Conservation (phyloP, 805 yeast species). For the Myxozyma lipomycoides region DNA sequence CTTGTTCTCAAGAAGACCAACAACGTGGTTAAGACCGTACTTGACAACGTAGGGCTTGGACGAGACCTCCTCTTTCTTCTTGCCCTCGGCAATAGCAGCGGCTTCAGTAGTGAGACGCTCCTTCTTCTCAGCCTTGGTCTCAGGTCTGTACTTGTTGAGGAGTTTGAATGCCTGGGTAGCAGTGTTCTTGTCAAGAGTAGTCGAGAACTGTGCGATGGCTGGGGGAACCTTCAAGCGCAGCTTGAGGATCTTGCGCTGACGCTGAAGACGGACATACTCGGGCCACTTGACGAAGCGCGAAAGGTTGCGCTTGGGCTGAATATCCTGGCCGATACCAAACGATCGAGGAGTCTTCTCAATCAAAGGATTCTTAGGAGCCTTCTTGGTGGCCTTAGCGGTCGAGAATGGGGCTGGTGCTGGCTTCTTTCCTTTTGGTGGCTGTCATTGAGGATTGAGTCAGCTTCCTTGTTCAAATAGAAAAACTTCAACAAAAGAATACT, state of each 20-base stretch:
- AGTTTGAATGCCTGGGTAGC: slow-evolving; percentile 96
- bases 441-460: slow-evolving; percentile 43
- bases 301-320: slow-evolving; percentile 93
- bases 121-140: slow-evolving; percentile 95
- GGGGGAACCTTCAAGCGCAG: slow-evolving; percentile 99
- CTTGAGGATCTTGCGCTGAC: slow-evolving; percentile 95
- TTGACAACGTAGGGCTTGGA: slow-evolving; percentile 95
- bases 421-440: slow-evolving; percentile 70
- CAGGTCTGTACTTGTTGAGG: slow-evolving; percentile 99
- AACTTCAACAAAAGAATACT: slow-evolving; percentile 8
- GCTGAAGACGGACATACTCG: slow-evolving; percentile 94
- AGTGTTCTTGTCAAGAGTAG: slow-evolving; percentile 96
- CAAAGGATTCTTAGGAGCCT: slow-evolving; percentile 70
- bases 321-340: slow-evolving; percentile 94
- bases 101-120: slow-evolving; percentile 99
- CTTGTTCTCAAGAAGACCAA: slow-evolving; percentile 94
- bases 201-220: slow-evolving; percentile 93
- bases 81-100: slow-evolving; percentile 97
- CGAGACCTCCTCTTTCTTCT: slow-evolving; percentile 93
- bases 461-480: slow-evolving; percentile 7
- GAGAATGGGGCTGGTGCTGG: slow-evolving; percentile 99
- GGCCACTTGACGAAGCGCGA: slow-evolving; percentile 99
- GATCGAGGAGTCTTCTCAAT: slow-evolving; percentile 84
- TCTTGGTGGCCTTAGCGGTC: slow-evolving; percentile 50
- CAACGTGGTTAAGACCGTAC: slow-evolving; percentile 99